Evolutionary conservation across 179 eudicot species (phyloP), one percentile per base, ranked within the genome.

Genomic region (Spinacia oleracea): DNA sequence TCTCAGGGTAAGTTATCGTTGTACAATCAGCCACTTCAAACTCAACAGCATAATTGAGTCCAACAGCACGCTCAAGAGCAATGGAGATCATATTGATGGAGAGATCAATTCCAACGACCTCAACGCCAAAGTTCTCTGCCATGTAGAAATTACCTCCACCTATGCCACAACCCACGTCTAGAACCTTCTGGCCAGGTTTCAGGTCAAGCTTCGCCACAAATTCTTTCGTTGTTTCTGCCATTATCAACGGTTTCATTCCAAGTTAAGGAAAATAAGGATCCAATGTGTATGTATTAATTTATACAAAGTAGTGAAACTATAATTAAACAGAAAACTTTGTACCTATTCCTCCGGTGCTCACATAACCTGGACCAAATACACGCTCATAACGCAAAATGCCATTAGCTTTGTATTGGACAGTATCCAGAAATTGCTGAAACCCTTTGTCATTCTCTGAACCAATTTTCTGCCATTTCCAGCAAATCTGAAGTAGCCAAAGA

Each of bases 261-360:
- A 1, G 12, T 31, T 14, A 63, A 12, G 42, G 11, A 63, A 31
- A 29, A 12, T 20, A 10, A 77, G 16, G 35, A 27, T 42, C 23
- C 55, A 56, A 53, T 53, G 10, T n/a, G 5, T 56, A 53, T 53
- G 10, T n/a, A 18, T 56, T 5, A 2, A 21, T 56, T 56, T 9
- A 0, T 14, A n/a, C n/a, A n/a, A n/a, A n/a, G n/a, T n/a, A 45
- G 14, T 0, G 10, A 45, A 20, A 20, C 25, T 2, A 53, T 53
- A 1, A 53, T 5, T 60, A 31, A 15, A 66, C 43, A 72, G 63
- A 29, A 29, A 72, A n/a, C n/a, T n/a, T n/a, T 87, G 29, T 88
- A 93, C 98, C 99, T n/a, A 91, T 56, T 77, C 99, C 99, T 83
- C 99, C 99, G 2, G 99, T 91, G 95, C 99, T 96, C 56, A 96